phyloP scores from a whole-genome alignment of 257 asterid genomes.

The Solanum dulcamara region DNA sequence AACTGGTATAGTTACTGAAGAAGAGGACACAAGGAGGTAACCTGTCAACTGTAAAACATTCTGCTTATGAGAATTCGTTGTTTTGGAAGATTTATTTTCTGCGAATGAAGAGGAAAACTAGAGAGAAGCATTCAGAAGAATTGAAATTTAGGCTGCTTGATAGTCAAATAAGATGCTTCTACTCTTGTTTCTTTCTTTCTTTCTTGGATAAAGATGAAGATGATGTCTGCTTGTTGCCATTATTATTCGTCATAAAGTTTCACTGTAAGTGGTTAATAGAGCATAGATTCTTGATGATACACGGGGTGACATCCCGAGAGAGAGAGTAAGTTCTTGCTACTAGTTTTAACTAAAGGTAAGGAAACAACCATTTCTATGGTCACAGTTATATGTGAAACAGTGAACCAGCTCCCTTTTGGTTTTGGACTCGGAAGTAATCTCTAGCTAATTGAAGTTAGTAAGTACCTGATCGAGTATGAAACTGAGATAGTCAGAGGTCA shows the following conservation, averaged over 20 bases:
- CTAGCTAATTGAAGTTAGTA: neutral
- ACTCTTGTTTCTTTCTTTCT: neutral
- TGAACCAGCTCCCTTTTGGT: neutral
- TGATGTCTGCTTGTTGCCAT: neutral
- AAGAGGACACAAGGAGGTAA: slow-evolving; percentile 57
- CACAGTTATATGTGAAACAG: neutral
- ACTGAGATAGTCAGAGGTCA: slow-evolving; percentile 51
- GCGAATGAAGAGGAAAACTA: neutral
- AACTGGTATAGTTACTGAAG: slow-evolving; percentile 40
- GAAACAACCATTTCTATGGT: neutral
- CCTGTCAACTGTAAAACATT: slow-evolving; percentile 46
- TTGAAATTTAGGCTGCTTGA: neutral
- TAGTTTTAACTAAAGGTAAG: neutral
- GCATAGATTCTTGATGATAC: neutral
- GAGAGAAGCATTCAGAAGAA: neutral
- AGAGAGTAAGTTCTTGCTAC: neutral
- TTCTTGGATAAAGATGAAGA: neutral
- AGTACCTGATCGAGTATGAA: slow-evolving; percentile 56
- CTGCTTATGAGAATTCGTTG: neutral
- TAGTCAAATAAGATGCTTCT: neutral
- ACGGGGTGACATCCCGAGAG: neutral
- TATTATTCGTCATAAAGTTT: neutral
- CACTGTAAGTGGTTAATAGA: neutral
- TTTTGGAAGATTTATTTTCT: neutral
- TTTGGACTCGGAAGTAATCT: neutral